These are phyloP conservation scores for Ceratocystis cacaofunesta DNA, from an alignment of 2,329 filamentous ascomycete species.

Conservation along the genomic window DNA sequence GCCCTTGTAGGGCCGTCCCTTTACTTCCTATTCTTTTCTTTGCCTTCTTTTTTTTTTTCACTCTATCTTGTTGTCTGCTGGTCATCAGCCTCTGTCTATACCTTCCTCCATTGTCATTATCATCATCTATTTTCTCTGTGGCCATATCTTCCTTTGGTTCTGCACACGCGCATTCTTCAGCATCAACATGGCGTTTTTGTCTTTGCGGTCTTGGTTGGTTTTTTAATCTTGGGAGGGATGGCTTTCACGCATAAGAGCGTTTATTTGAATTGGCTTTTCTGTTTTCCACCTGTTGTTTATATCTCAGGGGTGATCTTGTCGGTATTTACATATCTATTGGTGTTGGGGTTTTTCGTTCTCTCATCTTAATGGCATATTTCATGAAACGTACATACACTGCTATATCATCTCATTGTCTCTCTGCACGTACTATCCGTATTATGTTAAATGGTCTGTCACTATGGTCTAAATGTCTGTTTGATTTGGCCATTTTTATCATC, in stretches of 20 bases:
- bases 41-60: constrained; percentile 13
- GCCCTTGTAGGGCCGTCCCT: neutral
- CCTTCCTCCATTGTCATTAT: constrained; percentile 8
- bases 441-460: too few species aligned
- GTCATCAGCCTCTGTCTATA: constrained; percentile 12
- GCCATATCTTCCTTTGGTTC: constrained; percentile 2
- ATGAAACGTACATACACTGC: neutral
- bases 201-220: neutral
- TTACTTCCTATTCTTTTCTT: constrained; percentile 3
- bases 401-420: neutral
- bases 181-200: constrained; percentile 8
- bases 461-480: neutral
- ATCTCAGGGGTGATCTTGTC: neutral
- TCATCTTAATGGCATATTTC: constrained; percentile 4
- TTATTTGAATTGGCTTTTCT: constrained; percentile 3
- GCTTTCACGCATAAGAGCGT: neutral
- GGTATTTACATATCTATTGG: neutral
- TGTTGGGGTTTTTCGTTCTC: neutral
- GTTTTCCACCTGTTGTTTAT: neutral
- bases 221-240: neutral
- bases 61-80: neutral
- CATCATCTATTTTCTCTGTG: constrained; percentile 3
- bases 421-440: too few species aligned
- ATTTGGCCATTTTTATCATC: neutral
- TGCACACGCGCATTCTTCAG: neutral